Conservation (phyloP, 1,284 basidiomycete species). For the Veloporphyrellus conicus region DNA sequence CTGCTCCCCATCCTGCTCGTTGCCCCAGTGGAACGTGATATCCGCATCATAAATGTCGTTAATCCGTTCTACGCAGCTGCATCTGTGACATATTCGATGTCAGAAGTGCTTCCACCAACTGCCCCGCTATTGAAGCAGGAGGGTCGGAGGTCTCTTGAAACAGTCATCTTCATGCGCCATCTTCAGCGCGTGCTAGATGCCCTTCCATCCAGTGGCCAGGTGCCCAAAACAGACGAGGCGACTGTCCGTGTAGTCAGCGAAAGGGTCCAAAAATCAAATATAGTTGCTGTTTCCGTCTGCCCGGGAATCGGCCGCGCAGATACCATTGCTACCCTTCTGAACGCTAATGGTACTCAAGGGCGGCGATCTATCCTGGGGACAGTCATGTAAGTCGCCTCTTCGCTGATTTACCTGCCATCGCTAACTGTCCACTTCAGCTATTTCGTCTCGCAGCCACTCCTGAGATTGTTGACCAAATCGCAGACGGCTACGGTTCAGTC, state of each 20-base stretch:
- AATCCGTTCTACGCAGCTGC: constrained; percentile 83
- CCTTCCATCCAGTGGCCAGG: constrained; percentile 55
- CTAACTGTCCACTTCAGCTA: constrained; percentile 42
- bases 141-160: constrained; percentile 62
- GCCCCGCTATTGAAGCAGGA: constrained; percentile 52
- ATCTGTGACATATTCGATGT: constrained; percentile 43
- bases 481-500: constrained; percentile 56
- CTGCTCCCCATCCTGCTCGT: constrained; percentile 74
- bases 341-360: constrained; percentile 40
- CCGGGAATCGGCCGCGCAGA: constrained; percentile 70
- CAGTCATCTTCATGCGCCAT: constrained; percentile 62
- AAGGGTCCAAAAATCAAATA: constrained; percentile 60
- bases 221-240: constrained; percentile 47
- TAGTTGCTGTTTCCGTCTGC: constrained; percentile 65
- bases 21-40: constrained; percentile 77
- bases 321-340: constrained; percentile 55
- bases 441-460: constrained; percentile 53
- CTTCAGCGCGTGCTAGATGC: constrained; percentile 76
- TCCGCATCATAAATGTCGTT: constrained; percentile 75
- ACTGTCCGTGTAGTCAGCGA: constrained; percentile 47
- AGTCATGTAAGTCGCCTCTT: constrained; percentile 38
- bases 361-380: constrained; percentile 41
- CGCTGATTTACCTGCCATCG: neutral
- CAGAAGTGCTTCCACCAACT: constrained; percentile 15
- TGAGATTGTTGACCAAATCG: constrained; percentile 61